Conservation (phyloP, 495 filamentous ascomycete species). For the Lasiosphaeria hispida region DNA sequence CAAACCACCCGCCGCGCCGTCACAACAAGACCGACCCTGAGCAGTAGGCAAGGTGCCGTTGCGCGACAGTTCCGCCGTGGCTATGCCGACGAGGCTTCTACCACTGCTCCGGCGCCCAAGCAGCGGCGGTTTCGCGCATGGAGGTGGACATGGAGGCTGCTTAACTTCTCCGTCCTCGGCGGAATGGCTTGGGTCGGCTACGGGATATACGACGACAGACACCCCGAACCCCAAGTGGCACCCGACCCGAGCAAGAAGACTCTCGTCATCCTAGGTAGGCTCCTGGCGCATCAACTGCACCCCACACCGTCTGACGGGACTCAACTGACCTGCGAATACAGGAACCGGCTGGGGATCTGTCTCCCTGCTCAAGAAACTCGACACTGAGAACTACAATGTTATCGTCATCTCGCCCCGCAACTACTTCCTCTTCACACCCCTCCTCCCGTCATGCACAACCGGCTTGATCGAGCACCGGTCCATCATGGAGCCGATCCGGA, state of each 20-base stretch:
- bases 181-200: constrained; percentile 71
- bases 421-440: constrained; percentile 99
- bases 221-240: constrained; percentile 75
- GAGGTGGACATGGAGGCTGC: constrained; percentile 67
- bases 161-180: constrained; percentile 65
- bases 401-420: constrained; percentile 94
- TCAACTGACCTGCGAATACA: constrained; percentile 31
- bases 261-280: constrained; percentile 87
- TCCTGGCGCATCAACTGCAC: background rate
- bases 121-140: constrained; percentile 41
- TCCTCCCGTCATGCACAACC: constrained; percentile 94
- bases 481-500: constrained; percentile 98
- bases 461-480: constrained; percentile 97
- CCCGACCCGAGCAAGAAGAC: constrained; percentile 94
- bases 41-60: constrained; percentile 20
- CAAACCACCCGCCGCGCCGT: constrained; percentile 24
- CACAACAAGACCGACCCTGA: constrained; percentile 22
- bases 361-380: constrained; percentile 94
- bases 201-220: constrained; percentile 73
- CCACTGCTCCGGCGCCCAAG: constrained; percentile 29
- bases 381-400: constrained; percentile 98
- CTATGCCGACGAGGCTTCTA: constrained; percentile 36
- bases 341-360: constrained; percentile 97
- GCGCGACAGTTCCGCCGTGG: constrained; percentile 40
- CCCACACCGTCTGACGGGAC: background rate